Conservation (phyloP, 1,284 basidiomycete genomes). For the Termitomyces sp. region DNA sequence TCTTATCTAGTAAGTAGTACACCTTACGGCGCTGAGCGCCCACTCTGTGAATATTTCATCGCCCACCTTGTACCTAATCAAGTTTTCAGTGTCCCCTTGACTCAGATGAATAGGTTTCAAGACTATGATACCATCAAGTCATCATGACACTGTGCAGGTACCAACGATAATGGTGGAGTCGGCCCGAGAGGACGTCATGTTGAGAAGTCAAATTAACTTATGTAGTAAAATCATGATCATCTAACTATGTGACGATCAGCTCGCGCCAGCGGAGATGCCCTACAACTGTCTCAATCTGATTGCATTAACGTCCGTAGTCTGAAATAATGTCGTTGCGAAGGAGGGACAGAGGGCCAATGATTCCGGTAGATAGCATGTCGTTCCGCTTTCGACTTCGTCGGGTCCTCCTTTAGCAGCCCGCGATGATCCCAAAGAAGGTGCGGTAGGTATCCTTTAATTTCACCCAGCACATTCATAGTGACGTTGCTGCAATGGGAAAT, state of each 20-base stretch:
- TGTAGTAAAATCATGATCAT: too few relatives aligned
- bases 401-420: slow-evolving; percentile 14
- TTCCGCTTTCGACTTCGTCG: slow-evolving; percentile 3
- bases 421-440: slow-evolving; percentile 24
- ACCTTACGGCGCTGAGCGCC: background rate
- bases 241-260: background rate
- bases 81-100: too few relatives aligned
- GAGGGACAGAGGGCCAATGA: slow-evolving; percentile 14
- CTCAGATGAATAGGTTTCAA: background rate
- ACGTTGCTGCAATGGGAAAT: slow-evolving; percentile 30
- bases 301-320: slow-evolving; percentile 18
- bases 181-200: background rate
- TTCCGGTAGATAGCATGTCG: slow-evolving; percentile 15
- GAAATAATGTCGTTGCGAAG: slow-evolving; percentile 16
- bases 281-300: slow-evolving; percentile 11
- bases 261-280: background rate
- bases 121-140: background rate
- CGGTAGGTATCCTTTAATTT: slow-evolving; percentile 23
- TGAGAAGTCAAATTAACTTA: background rate
- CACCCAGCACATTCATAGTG: slow-evolving; percentile 19
- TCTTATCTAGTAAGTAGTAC: slow-evolving; percentile 8
- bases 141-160: background rate
- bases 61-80: too few relatives aligned
- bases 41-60: background rate
- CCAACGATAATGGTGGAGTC: background rate